Conservation (phyloP, 331 rosid genomes). For the Erythrophleum ivorense region DNA sequence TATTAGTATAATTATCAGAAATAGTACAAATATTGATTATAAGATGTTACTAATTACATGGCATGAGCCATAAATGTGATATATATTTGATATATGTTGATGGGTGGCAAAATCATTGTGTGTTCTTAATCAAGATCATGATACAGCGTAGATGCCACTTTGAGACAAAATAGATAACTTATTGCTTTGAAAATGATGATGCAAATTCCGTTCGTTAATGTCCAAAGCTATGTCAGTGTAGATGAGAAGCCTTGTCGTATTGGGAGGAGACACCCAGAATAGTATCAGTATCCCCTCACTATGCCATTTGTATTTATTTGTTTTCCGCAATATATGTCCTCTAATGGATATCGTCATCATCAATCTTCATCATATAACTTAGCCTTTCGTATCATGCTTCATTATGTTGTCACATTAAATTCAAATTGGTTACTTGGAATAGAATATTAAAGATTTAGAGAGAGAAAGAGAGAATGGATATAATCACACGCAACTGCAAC, state of each 20-base stretch:
- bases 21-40: too few species aligned
- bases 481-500: background rate
- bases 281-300: slow-evolving; percentile 13
- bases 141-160: too few species aligned
- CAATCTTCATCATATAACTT: background rate
- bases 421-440: slow-evolving; percentile 5
- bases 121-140: too few species aligned
- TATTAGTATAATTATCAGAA: too few species aligned
- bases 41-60: too few species aligned
- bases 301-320: background rate
- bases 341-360: background rate
- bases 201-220: background rate
- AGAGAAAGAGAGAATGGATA: background rate
- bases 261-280: slow-evolving; percentile 34
- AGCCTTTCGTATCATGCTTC: slow-evolving; percentile 19
- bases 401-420: slow-evolving; percentile 1
- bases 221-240: background rate
- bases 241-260: slow-evolving; percentile 12
- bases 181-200: background rate
- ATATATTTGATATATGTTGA: too few species aligned
- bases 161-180: too few species aligned
- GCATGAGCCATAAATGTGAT: too few species aligned
- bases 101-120: too few species aligned
- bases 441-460: slow-evolving; percentile 28
- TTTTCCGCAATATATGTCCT: background rate